Evolutionary conservation across 2,329 filamentous ascomycete genomes (phyloP), one percentile per base, ranked within the genome.

Genomic region (Penicillium griseofulvum): DNA sequence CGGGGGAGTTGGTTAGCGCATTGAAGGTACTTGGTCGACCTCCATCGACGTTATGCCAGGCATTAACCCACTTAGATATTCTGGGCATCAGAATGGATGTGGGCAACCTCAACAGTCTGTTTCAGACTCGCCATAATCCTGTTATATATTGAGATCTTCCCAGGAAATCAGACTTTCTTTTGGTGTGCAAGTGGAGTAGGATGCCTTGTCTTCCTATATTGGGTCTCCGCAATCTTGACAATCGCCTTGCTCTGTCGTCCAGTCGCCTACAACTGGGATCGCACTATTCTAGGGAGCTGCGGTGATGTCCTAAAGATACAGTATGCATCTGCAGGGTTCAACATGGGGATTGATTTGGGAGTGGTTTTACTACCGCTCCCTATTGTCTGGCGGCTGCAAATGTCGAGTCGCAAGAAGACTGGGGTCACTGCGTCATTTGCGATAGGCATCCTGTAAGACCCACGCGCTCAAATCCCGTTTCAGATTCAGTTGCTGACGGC

Each of bases 1-100:
- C 52, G 4, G 34, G 19, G 28, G 31, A 46, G 34, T 38, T 55
- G 48, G 37, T 19, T n/a, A 55, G 33, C 16, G 52, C 52, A 33
- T 45, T 55, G 14, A 55, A 55, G 42, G 52, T 55, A 52, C 4
- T 7, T 17, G 2, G 1, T 31, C 17, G 17, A 4, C 5, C 2
- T 28, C 8, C 8, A 29, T 16, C 8, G 0, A 14, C 1, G 1
- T 24, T 2, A 11, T 31, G 5, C 11, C 12, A 31, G 11, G 3
- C 22, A 24, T 29, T 52, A n/a, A 55, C 11, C 2, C 1, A 5
- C 5, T 29, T 29, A 61, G 57, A 52, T 49, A 3, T 61, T 61
- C 19, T 61, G 53, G 48, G 52, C 57, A 22, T 61, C 59, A 3
- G 57, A 61, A 43, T 61, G 58, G 54, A 52, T 61, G 17, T 61